phyloP scores from a whole-genome alignment of 2,329 filamentous ascomycete species.

The Calonectria montana region DNA sequence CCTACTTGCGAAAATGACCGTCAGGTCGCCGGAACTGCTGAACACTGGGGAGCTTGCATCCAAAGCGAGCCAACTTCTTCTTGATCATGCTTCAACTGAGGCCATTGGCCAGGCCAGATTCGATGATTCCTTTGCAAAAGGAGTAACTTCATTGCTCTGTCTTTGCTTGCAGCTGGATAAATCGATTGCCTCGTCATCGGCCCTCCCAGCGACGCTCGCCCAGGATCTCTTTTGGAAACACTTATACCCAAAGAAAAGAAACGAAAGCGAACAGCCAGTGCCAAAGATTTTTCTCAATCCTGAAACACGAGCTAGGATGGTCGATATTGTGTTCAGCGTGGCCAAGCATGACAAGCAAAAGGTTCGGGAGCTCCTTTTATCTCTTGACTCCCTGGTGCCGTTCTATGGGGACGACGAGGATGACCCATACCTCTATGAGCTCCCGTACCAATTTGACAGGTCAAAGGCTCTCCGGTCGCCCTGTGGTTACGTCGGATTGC shows the following conservation, averaged over 20 bases:
- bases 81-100: slow-evolving; percentile 55
- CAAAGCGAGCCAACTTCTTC: slow-evolving; percentile 47
- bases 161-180: slow-evolving; percentile 46
- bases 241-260: slow-evolving; percentile 70
- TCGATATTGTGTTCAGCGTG: slow-evolving; percentile 68
- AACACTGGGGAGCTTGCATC: slow-evolving; percentile 45
- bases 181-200: slow-evolving; percentile 35
- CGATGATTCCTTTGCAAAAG: slow-evolving; percentile 44
- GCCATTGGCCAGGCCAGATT: slow-evolving; percentile 42
- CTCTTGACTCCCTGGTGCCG: slow-evolving; percentile 49
- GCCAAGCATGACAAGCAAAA: slow-evolving; percentile 63
- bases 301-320: slow-evolving; percentile 68
- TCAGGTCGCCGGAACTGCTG: slow-evolving; percentile 42
- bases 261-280: slow-evolving; percentile 43
- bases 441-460: slow-evolving; percentile 72
- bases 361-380: slow-evolving; percentile 62
- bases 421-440: slow-evolving; percentile 70
- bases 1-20: slow-evolving; percentile 52
- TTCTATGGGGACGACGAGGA: slow-evolving; percentile 52
- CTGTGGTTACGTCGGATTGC: slow-evolving; percentile 88
- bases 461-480: slow-evolving; percentile 76
- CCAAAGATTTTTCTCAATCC: slow-evolving; percentile 61
- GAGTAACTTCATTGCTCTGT: slow-evolving; percentile 45
- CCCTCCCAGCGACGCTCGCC: slow-evolving; percentile 44
- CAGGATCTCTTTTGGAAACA: slow-evolving; percentile 69